These are phyloP conservation scores for Cicer judaicum DNA, from an alignment of 306 rosid genomes.

Conservation along the genomic window DNA sequence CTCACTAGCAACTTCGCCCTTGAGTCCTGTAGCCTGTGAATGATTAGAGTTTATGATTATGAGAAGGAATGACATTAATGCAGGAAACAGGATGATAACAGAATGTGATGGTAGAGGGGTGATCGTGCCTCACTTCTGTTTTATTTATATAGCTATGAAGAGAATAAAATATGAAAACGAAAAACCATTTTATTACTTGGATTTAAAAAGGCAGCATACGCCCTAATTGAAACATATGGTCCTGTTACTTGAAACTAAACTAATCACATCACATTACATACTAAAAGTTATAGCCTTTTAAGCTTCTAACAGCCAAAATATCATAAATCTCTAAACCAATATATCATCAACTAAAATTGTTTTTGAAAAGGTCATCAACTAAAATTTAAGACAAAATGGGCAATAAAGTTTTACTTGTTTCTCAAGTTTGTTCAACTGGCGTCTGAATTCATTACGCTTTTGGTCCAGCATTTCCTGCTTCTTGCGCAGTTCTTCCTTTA, in stretches of 20 bases:
- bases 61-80: conserved; percentile 20
- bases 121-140: conserved; percentile 30
- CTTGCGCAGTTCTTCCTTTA: conserved; percentile 94
- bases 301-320: conserved; percentile 34
- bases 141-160: not conserved
- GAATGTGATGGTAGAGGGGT: conserved; percentile 9
- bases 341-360: conserved; percentile 32
- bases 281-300: conserved; percentile 17
- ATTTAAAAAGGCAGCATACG: conserved; percentile 32
- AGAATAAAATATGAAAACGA: conserved; percentile 34
- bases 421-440: conserved; percentile 77
- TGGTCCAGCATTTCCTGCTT: conserved; percentile 94
- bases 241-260: conserved; percentile 25
- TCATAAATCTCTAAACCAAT: conserved; percentile 24
- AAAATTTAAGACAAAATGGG: conserved; percentile 35
- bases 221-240: conserved; percentile 16
- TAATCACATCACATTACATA: conserved; percentile 8
- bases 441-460: conserved; percentile 85
- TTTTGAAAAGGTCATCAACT: not conserved
- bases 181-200: conserved; percentile 30
- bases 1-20: conserved; percentile 67
- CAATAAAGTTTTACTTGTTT: conserved; percentile 67
- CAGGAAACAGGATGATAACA: conserved; percentile 34
- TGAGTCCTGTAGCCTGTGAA: conserved; percentile 75
- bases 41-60: conserved; percentile 37